Percentiles rank a stretch among this genome's conserved stretches.
phyloP scores from a whole-genome alignment of 305 asterid genomes.

The Rubia balearica region DNA sequence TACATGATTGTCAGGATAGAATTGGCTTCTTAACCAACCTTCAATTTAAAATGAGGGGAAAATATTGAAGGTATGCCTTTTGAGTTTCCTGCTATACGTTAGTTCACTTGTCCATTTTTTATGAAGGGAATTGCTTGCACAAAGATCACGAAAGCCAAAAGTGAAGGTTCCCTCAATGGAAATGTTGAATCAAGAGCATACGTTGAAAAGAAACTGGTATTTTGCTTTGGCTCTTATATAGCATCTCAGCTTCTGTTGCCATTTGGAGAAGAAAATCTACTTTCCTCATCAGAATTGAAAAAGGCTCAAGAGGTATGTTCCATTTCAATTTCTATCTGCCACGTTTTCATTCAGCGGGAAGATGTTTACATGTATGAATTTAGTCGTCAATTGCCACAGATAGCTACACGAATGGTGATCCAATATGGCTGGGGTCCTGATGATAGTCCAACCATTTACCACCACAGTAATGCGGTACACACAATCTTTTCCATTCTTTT shows the following conservation, averaged over 20 bases:
- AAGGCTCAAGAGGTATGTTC: constrained; percentile 93
- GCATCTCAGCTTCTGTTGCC: constrained; percentile 91
- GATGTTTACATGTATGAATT: not conserved
- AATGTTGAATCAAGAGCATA: constrained; percentile 87
- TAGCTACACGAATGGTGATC: constrained; percentile 91
- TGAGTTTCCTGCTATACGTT: not conserved
- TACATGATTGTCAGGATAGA: not conserved
- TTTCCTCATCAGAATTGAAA: constrained; percentile 72
- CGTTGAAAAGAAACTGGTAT: constrained; percentile 89
- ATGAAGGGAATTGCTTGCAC: constrained; percentile 96
- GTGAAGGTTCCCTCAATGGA: constrained; percentile 53
- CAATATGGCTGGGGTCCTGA: constrained; percentile 97
- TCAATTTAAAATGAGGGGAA: not conserved
- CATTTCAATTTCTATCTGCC: constrained; percentile 10
- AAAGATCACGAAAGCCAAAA: constrained; percentile 71
- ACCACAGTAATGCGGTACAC: constrained; percentile 77
- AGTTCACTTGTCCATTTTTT: constrained; percentile 17
- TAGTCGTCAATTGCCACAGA: constrained; percentile 41
- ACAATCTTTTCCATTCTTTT: constrained; percentile 14
- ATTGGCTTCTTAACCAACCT: not conserved
- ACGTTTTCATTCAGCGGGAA: constrained; percentile 14
- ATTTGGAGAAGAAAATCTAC: constrained; percentile 89
- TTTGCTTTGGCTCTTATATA: constrained; percentile 86
- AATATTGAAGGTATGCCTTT: not conserved
- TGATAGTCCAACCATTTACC: constrained; percentile 77